phyloP scores from a whole-genome alignment of 169 alveolate genomes.

The Miamiensis avidus region DNA sequence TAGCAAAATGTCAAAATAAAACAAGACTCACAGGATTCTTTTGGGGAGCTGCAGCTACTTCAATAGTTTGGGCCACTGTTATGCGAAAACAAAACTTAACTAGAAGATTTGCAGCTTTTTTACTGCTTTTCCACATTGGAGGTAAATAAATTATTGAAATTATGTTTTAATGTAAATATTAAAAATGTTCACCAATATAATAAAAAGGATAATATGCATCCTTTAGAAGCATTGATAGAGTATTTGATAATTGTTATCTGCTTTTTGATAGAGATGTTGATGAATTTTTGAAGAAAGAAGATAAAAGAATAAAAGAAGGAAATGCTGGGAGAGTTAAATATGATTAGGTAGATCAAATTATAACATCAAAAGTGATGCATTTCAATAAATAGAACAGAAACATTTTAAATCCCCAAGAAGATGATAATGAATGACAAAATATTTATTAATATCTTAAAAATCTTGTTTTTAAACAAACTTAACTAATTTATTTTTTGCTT shows the following conservation, averaged over 20 bases:
- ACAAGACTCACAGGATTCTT: constrained; percentile 13
- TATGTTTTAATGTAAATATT: background rate
- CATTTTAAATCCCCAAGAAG: too few species aligned
- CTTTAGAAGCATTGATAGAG: constrained; percentile 6
- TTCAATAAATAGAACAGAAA: background rate
- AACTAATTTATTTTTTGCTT: too few species aligned
- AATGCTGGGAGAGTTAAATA: background rate
- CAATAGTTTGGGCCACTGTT: constrained; percentile 16
- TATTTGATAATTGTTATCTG: constrained; percentile 21
- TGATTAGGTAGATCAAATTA: background rate
- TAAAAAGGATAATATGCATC: constrained; percentile 16
- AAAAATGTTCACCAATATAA: background rate
- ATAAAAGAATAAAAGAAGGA: constrained; percentile 5
- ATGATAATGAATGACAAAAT: too few species aligned
- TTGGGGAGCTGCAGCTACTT: background rate
- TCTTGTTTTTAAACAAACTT: too few species aligned
- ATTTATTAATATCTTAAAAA: too few species aligned
- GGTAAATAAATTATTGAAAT: background rate
- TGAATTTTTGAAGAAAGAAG: constrained; percentile 1
- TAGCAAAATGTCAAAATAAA: constrained; percentile 14
- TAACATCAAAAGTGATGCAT: background rate
- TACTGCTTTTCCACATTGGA: background rate
- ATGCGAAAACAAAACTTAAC: constrained; percentile 16
- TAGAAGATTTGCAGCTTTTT: background rate
- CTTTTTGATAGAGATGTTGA: background rate